These are phyloP conservation scores for Colletotrichum somersetense DNA, from an alignment of 2,329 filamentous ascomycete species.

Conservation along the genomic window DNA sequence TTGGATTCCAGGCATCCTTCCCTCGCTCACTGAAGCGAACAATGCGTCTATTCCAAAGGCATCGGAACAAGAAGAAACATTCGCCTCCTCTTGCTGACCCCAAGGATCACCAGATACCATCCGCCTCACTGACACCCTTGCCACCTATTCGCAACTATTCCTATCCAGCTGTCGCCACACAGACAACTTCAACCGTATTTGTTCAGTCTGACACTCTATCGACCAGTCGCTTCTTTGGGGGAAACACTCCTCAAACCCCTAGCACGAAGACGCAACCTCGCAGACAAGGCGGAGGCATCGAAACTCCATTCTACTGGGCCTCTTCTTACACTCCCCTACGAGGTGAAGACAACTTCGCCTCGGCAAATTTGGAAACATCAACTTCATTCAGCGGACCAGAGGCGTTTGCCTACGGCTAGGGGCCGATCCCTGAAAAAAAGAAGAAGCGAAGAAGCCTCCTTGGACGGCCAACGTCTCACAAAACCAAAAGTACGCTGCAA, in stretches of 20 bases:
- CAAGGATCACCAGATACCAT: neutral
- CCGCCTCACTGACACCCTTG: neutral
- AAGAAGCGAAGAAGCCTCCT: slow-evolving; percentile 35
- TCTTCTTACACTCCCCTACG: slow-evolving; percentile 28
- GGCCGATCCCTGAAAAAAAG: slow-evolving; percentile 19
- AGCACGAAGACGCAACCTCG: neutral
- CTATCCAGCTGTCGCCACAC: slow-evolving; percentile 41
- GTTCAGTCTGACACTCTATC: neutral
- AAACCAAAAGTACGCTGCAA: neutral
- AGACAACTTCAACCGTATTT: neutral
- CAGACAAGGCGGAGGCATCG: neutral
- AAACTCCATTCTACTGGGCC: slow-evolving; percentile 36
- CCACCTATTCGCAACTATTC: slow-evolving; percentile 44
- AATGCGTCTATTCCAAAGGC: slow-evolving; percentile 32
- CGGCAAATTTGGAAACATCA: neutral
- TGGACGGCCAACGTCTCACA: slow-evolving; percentile 9
- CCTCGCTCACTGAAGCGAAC: neutral
- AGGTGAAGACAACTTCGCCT: slow-evolving; percentile 2
- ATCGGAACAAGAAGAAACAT: slow-evolving; percentile 30
- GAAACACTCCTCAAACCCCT: neutral
- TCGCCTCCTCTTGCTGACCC: neutral
- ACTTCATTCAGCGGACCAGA: slow-evolving; percentile 17
- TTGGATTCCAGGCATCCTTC: slow-evolving; percentile 7
- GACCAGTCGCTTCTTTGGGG: neutral
- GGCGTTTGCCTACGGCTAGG: slow-evolving; percentile 39